Base-by-base conservation (phyloP, 176 grass and related monocot genomes). In the Phyllostachys edulis region DNA sequence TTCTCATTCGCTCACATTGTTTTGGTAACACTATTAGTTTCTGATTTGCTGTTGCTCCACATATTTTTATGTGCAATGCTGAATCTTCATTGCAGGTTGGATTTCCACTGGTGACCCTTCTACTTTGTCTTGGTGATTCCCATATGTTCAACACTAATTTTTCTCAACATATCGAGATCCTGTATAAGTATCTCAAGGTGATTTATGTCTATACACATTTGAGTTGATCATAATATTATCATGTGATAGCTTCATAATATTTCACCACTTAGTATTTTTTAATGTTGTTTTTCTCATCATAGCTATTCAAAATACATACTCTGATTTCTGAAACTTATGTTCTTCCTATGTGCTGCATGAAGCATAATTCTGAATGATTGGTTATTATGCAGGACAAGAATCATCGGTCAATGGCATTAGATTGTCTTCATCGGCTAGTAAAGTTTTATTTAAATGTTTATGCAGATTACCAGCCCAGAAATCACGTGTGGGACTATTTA, bases 401-500 rank as follows among this genome's bases (percentile, higher is more conserved):
- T 89, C 96, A 95, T 77, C 92, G 96, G 16, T 98, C 96, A 52
- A 98, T 98, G 96, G 91, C 93, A 83, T 87, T 98, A 63, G 96
- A 98, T 85, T 98, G 96, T 84, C 93, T 98, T 71, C 96, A 98
- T 63, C 91, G 96, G 11, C 77, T 98, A 46, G 96, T 98, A 55
- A 98, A 95, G 84, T 95, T 98, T 84, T 98, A 98, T 82, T 81
- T 98, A 86, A 95, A 98, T 92, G 91, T 93, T 79, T 95, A 98
- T 68, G 93, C 96, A 37, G 83, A 88, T 41, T 81, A 89, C 55
- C 96, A 98, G 72, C 86, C 91, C 23, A 88, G 81, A 75, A 98
- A 98, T 89, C 87, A 73, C 6, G 93, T 94, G 47, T 98, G 96
- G 93, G 96, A 98, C 78, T 95, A 80, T 89, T 88, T 98, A 82